Conservation (phyloP, 495 filamentous ascomycete genomes). For the Neurospora sublineolata region DNA sequence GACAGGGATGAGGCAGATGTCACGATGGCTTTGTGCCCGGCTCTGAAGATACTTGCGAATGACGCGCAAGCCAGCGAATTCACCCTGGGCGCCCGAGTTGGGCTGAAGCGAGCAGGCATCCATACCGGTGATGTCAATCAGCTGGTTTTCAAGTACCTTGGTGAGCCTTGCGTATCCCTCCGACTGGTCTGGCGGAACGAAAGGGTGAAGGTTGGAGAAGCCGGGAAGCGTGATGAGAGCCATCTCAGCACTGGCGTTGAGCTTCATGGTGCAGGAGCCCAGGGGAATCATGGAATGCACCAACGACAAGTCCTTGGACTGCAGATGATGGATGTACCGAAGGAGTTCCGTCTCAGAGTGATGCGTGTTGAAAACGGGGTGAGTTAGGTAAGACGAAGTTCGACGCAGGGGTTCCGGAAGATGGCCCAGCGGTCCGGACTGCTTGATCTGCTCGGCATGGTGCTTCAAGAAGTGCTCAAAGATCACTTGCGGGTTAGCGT, state of each 20-base stretch:
- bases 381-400: slow-evolving; percentile 67
- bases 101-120: slow-evolving; percentile 83
- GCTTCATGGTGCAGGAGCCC: slow-evolving; percentile 99
- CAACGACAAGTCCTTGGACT: slow-evolving; percentile 91
- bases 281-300: slow-evolving; percentile 98
- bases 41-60: slow-evolving; percentile 80
- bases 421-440: slow-evolving; percentile 28
- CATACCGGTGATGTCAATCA: slow-evolving; percentile 84
- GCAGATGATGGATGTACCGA: slow-evolving; percentile 87
- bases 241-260: slow-evolving; percentile 88
- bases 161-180: slow-evolving; percentile 62
- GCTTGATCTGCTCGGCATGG: background rate
- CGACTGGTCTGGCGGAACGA: slow-evolving; percentile 50
- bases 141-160: slow-evolving; percentile 59
- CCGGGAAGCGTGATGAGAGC: slow-evolving; percentile 75
- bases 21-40: slow-evolving; percentile 53
- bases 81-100: slow-evolving; percentile 94
- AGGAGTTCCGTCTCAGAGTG: slow-evolving; percentile 95
- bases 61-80: slow-evolving; percentile 86
- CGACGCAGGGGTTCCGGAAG: slow-evolving; percentile 55
- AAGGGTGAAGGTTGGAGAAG: slow-evolving; percentile 81
- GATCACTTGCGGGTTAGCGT: slow-evolving; percentile 11
- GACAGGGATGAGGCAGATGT: slow-evolving; percentile 92
- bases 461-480: slow-evolving; percentile 24
- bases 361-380: slow-evolving; percentile 93